Evolutionary conservation across 2,329 filamentous ascomycete species (phyloP).

Genomic region (Hymenoscyphus fraxineus): DNA sequence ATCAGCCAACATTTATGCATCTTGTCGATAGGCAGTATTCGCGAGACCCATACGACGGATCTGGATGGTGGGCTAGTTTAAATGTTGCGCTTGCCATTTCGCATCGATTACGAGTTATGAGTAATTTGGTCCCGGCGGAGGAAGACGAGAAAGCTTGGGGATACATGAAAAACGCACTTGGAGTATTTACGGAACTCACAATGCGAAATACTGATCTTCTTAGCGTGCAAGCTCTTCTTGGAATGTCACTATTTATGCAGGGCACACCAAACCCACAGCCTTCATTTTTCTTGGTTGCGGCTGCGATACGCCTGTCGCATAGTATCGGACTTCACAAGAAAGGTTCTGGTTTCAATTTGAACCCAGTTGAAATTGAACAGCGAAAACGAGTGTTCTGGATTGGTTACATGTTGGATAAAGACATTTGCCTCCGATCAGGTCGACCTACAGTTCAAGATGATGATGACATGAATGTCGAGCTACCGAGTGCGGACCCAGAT

Average conservation of each 20-base stretch:
- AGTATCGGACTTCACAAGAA: slow-evolving; percentile 94
- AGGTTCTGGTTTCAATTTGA: slow-evolving; percentile 88
- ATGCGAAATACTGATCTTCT: slow-evolving; percentile 95
- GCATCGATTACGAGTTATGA: slow-evolving; percentile 90
- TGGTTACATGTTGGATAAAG: slow-evolving; percentile 69
- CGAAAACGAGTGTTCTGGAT: slow-evolving; percentile 77
- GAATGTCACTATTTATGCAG: slow-evolving; percentile 92
- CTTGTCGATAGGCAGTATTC: slow-evolving; percentile 93
- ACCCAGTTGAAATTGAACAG: slow-evolving; percentile 91
- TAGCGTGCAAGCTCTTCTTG: slow-evolving; percentile 88
- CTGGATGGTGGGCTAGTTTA: slow-evolving; percentile 97
- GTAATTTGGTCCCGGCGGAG: slow-evolving; percentile 82
- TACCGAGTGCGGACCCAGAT: slow-evolving; percentile 83
- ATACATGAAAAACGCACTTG: slow-evolving; percentile 95
- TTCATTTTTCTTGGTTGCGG: slow-evolving; percentile 83
- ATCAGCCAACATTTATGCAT: slow-evolving; percentile 98
- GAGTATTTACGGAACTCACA: slow-evolving; percentile 84
- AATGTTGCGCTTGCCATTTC: slow-evolving; percentile 93
- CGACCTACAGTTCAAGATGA: slow-evolving; percentile 70
- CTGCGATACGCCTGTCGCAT: slow-evolving; percentile 85
- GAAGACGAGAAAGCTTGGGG: slow-evolving; percentile 95
- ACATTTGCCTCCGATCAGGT: slow-evolving; percentile 69
- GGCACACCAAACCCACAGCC: slow-evolving; percentile 96
- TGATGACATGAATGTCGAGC: slow-evolving; percentile 90
- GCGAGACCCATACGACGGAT: slow-evolving; percentile 85